A percentile compares a stretch with the other conserved stretches of the same genome.
phyloP scores from a whole-genome alignment of 2,329 filamentous ascomycete genomes.

The Neofusicoccum cordaticola region DNA sequence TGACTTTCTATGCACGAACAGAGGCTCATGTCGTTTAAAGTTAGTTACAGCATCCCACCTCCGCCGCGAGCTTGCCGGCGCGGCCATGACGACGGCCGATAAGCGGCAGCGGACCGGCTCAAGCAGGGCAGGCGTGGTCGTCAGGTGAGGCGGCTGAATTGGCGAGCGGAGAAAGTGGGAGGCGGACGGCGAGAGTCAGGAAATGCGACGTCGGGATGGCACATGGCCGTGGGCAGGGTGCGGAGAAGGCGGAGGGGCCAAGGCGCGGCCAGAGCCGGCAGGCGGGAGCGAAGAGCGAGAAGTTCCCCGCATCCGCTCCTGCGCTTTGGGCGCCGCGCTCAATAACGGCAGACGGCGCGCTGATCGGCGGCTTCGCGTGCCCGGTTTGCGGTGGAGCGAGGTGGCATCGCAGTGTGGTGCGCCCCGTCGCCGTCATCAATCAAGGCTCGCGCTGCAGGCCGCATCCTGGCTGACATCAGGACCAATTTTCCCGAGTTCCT shows the following conservation, averaged over 20 bases:
- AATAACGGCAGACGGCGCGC: too few relatives aligned
- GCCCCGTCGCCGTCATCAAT: not conserved
- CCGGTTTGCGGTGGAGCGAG: not conserved
- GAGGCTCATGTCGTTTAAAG: too few relatives aligned
- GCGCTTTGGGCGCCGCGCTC: not conserved
- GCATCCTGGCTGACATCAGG: not conserved
- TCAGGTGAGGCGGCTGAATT: not conserved
- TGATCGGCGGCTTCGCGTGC: not conserved
- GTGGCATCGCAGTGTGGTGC: not conserved
- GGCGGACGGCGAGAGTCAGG: not conserved
- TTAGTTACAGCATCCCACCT: too few relatives aligned
- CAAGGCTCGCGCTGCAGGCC: not conserved
- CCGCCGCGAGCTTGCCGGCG: too few relatives aligned
- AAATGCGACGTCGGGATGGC: not conserved
- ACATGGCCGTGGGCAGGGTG: not conserved
- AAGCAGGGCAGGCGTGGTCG: too few relatives aligned
- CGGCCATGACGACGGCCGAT: too few relatives aligned
- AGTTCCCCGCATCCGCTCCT: not conserved
- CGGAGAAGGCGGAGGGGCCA: too few relatives aligned
- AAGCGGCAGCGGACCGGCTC: too few relatives aligned
- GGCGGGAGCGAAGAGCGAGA: too few relatives aligned
- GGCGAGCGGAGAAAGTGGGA: not conserved
- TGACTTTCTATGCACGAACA: too few relatives aligned
- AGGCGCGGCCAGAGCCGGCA: too few relatives aligned
- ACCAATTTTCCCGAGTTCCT: not conserved